Evolutionary conservation across 1,284 basidiomycete genomes (phyloP).

Genomic region (Ganoderma lucidum): DNA sequence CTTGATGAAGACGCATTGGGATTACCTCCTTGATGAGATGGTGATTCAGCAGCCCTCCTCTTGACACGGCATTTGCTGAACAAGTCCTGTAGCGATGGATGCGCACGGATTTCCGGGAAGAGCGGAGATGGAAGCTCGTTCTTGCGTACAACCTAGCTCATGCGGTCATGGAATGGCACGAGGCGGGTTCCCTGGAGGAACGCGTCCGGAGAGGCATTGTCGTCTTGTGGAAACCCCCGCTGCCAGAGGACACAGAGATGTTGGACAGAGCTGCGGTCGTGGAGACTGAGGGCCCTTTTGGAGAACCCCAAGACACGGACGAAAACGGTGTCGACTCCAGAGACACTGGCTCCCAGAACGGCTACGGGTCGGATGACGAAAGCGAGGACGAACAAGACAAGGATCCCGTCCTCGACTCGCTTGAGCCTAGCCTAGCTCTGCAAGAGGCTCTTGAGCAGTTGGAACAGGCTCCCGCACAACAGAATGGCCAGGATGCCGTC

Average conservation of each 20-base stretch:
- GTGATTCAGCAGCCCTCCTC: constrained; percentile 49
- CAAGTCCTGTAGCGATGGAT: constrained; percentile 84
- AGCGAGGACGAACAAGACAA: constrained; percentile 66
- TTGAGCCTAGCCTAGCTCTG: constrained; percentile 58
- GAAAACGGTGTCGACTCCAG: constrained; percentile 37
- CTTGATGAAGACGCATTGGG: constrained; percentile 91
- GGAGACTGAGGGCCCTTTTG: constrained; percentile 25
- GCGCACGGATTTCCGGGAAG: constrained; percentile 94
- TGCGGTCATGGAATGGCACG: constrained; percentile 89
- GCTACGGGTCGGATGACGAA: constrained; percentile 60
- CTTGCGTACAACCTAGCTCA: constrained; percentile 88
- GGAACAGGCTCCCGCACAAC: constrained; percentile 21
- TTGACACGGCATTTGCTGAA: constrained; percentile 16
- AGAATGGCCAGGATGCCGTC: constrained; percentile 43
- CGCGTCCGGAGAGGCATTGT: constrained; percentile 75
- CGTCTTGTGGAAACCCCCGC: constrained; percentile 68
- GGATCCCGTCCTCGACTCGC: constrained; percentile 62
- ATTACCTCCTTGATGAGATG: constrained; percentile 97
- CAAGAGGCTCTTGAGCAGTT: constrained; percentile 59
- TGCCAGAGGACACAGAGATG: constrained; percentile 38
- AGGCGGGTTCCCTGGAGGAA: constrained; percentile 69
- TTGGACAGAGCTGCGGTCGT: constrained; percentile 36
- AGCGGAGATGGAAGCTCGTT: constrained; percentile 91
- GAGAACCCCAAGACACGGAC: constrained; percentile 35
- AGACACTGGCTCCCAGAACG: constrained; percentile 42